Base-by-base conservation (phyloP, 2,329 filamentous ascomycete genomes). In the Chalaropsis ovoidea region DNA sequence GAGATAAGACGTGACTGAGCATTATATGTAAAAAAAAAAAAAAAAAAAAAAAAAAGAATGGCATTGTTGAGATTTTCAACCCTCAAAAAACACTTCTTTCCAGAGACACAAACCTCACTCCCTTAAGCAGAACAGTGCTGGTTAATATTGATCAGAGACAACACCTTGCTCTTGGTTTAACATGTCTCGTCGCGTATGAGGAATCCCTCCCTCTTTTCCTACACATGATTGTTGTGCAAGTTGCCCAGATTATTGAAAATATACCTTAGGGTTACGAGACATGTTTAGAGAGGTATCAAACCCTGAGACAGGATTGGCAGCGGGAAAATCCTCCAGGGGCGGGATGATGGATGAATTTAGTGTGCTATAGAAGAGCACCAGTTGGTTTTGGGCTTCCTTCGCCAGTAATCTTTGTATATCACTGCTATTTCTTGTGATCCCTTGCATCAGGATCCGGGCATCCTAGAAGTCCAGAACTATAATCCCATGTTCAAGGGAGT, bases 321-420 rank as follows among this genome's bases (percentile, higher is more conserved):
- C 43, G 17, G 27, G n/a, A 19, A 58, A 58, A 35, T 35, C 27
- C 27, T 58, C 39, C 54, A 58, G 39, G 54, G 54, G 54, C 54
- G 24, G 31, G n/a, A 58, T n/a, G 3, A 58, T 58, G 15, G 17
- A 39, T 11, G 10, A 2, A 3, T 35, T 27, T n/a, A 47, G n/a
- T 47, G 43, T 5, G 43, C 15, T 10, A 47, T 47, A 15, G 43
- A 47, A 58, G 4, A 8, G 10, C 54, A 39, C 17, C 24, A 10
- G 27, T 17, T 58, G 13, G 8, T 39, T 39, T 39, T 39, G 10
- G 17, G 3, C 15, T 6, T n/a, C 3, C 4, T 39, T 58, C 3
- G 54, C 27, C 31, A 58, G 17, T 39, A 58, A 58, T 47, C 39
- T 35, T 31, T 58, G 27, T 2, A 58, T 19, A 11, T 58, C n/a